Percentiles rank a stretch among this genome's conserved stretches.
Evolutionary conservation across 2,329 filamentous ascomycete genomes (phyloP).

Genomic region (Dryadomyces sulphureus): DNA sequence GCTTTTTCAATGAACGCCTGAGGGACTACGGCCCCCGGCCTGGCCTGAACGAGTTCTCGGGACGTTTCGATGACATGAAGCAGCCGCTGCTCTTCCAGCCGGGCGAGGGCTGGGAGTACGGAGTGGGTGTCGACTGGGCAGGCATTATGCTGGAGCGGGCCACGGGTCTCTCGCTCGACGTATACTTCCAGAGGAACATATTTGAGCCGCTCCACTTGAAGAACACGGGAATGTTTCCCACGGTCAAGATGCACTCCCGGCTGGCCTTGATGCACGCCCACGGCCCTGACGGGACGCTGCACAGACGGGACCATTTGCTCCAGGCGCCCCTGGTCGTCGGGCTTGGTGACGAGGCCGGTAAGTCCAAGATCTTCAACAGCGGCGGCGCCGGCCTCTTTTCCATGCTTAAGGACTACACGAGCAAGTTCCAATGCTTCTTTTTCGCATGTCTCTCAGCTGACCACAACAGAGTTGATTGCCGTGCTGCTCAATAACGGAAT

Average conservation of each 20-base stretch:
- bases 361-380: constrained; percentile 17
- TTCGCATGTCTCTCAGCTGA: background rate
- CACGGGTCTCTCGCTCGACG: constrained; percentile 24
- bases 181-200: constrained; percentile 28
- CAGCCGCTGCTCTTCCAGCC: constrained; percentile 29
- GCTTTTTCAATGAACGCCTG: constrained; percentile 35
- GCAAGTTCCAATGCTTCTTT: background rate
- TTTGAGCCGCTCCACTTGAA: constrained; percentile 29
- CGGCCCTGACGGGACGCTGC: constrained; percentile 24
- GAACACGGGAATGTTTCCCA: constrained; percentile 34
- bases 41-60: constrained; percentile 43
- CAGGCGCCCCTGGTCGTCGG: constrained; percentile 7
- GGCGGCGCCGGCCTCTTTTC: constrained; percentile 29
- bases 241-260: constrained; percentile 30
- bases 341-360: constrained; percentile 1
- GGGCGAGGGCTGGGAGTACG: constrained; percentile 34
- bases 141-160: constrained; percentile 27
- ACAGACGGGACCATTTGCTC: constrained; percentile 19
- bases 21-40: constrained; percentile 30
- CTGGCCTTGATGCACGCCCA: constrained; percentile 40
- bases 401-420: constrained; percentile 24
- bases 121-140: constrained; percentile 30
- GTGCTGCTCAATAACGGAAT: constrained; percentile 45
- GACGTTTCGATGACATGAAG: constrained; percentile 26
- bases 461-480: constrained; percentile 34